Evolutionary conservation across 2,329 filamentous ascomycete genomes (phyloP), one percentile per base, ranked within the genome.

Genomic region (Biscogniauxia marginata): DNA sequence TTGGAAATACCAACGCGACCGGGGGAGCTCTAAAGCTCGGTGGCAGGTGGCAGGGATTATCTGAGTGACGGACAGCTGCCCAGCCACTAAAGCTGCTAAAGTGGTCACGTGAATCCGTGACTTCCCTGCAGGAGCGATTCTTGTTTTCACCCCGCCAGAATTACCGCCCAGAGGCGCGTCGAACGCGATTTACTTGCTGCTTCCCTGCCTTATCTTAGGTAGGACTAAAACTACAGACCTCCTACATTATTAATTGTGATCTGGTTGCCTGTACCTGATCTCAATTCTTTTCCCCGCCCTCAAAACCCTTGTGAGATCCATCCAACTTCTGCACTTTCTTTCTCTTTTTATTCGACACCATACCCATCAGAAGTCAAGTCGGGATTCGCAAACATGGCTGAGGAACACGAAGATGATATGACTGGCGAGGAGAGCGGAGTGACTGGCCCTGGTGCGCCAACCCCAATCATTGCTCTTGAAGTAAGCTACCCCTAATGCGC

Each of bases 401-500:
- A 85, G 62, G 83, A 88, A 60, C 84, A 85, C 39, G 90, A 96
- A 63, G 87, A 88, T 59, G 82, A 83, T 55, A 84, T 86, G 65
- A 73, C 68, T 63, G 79, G 69, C 55, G 92, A 95, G 55, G 91
- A 96, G 57, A 82, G 83, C 66, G 83, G 86, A 59, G 83, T 86
- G 69, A 86, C 88, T 54, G 92, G 90, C 9, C 93, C 93, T 56
- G 95, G 95, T 62, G 95, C 95, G n/a, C 95, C 95, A 2, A 96
- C 93, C 54, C 92, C 93, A 48, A 82, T 99, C 23, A 80, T 83
- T 49, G 89, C 90, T 48, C 82, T 99, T 3, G 93, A 98, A 83
- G 93, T 96, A 80, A 63, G 81, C 60, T 50, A 49, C 56, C n/a
- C 18, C 49, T 6, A 9, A 13, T 25, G 50, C 11, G 20, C 44